Percentiles rank a stretch among this genome's conserved stretches.
Evolutionary conservation across 140 eudicot genomes (phyloP).

Genomic region (Ambrosia hybrid): DNA sequence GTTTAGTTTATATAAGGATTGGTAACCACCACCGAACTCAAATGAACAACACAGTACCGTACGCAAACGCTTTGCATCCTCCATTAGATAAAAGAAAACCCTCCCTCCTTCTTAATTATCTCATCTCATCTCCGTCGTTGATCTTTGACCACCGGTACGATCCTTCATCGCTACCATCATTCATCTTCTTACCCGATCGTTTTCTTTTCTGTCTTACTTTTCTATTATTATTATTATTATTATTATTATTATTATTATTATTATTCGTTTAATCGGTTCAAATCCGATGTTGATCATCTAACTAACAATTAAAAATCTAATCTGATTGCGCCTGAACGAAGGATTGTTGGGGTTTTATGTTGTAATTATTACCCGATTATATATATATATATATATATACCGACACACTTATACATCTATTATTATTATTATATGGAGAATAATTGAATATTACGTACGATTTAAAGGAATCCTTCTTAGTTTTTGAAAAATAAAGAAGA

Average conservation of each 20-base stretch:
- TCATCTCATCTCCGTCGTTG: slow-evolving; percentile 23
- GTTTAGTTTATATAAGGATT: slow-evolving; percentile 16
- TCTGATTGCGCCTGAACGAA: slow-evolving; percentile 21
- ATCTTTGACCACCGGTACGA: slow-evolving; percentile 39
- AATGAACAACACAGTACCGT: slow-evolving; percentile 22
- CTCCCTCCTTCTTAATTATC: slow-evolving; percentile 6
- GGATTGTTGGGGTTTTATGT: slow-evolving; percentile 23
- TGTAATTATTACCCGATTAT: slow-evolving; percentile 10
- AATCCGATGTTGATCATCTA: slow-evolving; percentile 26
- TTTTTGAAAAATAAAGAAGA: too few relatives aligned
- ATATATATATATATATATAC: background rate
- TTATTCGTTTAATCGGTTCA: slow-evolving; percentile 21
- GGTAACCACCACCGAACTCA: slow-evolving; percentile 40
- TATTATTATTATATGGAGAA: background rate
- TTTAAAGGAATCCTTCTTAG: too few relatives aligned
- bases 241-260: background rate
- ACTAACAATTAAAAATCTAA: background rate
- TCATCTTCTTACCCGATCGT: slow-evolving; percentile 19
- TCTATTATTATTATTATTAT: background rate
- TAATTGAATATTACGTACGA: too few relatives aligned
- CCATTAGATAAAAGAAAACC: slow-evolving; percentile 11
- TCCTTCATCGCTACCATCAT: slow-evolving; percentile 26
- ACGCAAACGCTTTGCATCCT: slow-evolving; percentile 35
- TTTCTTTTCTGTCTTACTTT: background rate
- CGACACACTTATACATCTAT: background rate